Base-by-base conservation (phyloP, 305 asterid species). In the Rubia peregrina region DNA sequence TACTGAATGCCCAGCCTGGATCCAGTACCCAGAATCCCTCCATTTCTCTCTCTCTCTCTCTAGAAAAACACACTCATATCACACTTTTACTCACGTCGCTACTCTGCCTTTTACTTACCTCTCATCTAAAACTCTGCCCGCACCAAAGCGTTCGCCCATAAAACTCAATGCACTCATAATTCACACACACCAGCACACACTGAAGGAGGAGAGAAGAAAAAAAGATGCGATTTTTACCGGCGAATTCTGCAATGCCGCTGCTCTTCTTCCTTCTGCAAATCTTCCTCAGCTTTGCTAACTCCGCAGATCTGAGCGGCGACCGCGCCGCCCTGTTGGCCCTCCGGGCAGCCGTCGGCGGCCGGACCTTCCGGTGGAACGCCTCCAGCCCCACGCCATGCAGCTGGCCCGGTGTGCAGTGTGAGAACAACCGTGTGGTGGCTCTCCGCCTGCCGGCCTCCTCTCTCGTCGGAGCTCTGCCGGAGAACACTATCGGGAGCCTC, bases 381-480 rank as follows among this genome's bases (percentile, higher is more conserved):
- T 70, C 88, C 48, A 61, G 55, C 22, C 0, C 80, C 61, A 74
- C 84, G 46, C 97, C 96, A 38, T 93, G 98, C 85, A 79, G 61
- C 72, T 93, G 97, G 97, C 76, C 81, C 1, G 98, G 98, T 61
- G 95, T 91, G 1, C 75, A 55, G 8, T 94, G 98, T 49, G 83
- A 84, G 40, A 71, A 79, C 78, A 73, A 79, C 83, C 88, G 93
- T 12, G 99, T 94, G 17, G 75, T 84, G 5, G 80, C 59, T 21
- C 96, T 94, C 68, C 95, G 95, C 61, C 87, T 94, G 61, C 99
- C 99, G 0, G 99, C 81, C 2, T 72, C 94, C 13, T 88, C 98
- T 4, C 97, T 91, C 73, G 68, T 49, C 68, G 98, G 96, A 6
- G 0, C 79, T 1, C 70, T 91, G 9, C 97, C 97, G 19, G 17